phyloP scores from a whole-genome alignment of 2,329 filamentous ascomycete genomes.

The Diaporthe ilicicola region DNA sequence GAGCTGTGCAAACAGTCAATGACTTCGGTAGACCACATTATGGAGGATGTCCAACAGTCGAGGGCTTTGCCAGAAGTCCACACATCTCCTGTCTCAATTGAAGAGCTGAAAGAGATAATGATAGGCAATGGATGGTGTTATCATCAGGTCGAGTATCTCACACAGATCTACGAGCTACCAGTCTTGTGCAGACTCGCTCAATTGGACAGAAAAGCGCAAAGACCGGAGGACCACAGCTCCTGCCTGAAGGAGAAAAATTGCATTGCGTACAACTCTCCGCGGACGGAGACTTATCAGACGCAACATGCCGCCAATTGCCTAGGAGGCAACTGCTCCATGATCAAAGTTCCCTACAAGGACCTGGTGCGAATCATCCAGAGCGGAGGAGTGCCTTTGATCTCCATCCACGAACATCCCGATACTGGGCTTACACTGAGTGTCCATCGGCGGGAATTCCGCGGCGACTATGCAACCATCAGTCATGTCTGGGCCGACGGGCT shows the following conservation, averaged over 20 bases:
- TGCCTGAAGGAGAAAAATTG: neutral
- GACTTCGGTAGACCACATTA: neutral
- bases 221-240: neutral
- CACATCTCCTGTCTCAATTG: neutral
- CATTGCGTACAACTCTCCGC: neutral
- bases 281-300: neutral
- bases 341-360: neutral
- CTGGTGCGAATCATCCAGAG: neutral
- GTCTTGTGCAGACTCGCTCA: neutral
- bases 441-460: neutral
- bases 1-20: neutral
- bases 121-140: neutral
- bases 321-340: neutral
- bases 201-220: neutral
- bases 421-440: neutral
- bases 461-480: neutral
- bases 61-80: neutral
- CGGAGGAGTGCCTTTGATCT: neutral
- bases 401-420: neutral
- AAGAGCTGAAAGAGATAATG: neutral
- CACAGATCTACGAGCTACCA: neutral
- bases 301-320: neutral
- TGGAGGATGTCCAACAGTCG: neutral
- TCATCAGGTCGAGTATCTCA: neutral
- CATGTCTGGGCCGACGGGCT: neutral